Percentiles rank a stretch among this genome's conserved stretches.
Conservation (phyloP, 2,329 filamentous ascomycete species). For the Didymella keratinophila region DNA sequence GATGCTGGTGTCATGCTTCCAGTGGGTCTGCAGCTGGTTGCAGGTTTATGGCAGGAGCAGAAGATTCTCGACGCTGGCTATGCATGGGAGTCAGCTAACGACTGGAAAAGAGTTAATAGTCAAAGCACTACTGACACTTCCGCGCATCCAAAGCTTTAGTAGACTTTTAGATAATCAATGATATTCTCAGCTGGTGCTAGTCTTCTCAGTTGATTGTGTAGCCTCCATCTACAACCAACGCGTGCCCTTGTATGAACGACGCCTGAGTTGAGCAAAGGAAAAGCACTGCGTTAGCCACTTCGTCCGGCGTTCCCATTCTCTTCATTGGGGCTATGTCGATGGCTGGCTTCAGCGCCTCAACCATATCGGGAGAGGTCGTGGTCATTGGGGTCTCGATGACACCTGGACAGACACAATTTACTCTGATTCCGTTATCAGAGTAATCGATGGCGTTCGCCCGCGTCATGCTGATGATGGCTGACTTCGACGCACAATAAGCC, state of each 20-base stretch:
- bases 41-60: slow-evolving; percentile 49
- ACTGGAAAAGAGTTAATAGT: slow-evolving; percentile 33
- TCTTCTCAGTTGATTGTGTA: slow-evolving; percentile 38
- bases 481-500: slow-evolving; percentile 66
- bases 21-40: slow-evolving; percentile 52
- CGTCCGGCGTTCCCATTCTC: slow-evolving; percentile 59
- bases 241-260: slow-evolving; percentile 62
- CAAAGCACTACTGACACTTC: not conserved
- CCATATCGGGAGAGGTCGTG: slow-evolving; percentile 36
- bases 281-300: slow-evolving; percentile 62
- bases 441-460: slow-evolving; percentile 65
- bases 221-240: slow-evolving; percentile 58
- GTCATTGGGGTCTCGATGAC: slow-evolving; percentile 56
- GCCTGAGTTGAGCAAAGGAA: slow-evolving; percentile 62
- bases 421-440: slow-evolving; percentile 58
- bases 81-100: slow-evolving; percentile 40
- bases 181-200: no score
- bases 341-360: slow-evolving; percentile 49
- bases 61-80: slow-evolving; percentile 39
- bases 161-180: not conserved
- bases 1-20: slow-evolving; percentile 42
- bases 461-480: slow-evolving; percentile 66
- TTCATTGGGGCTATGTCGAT: slow-evolving; percentile 58
- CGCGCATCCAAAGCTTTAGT: slow-evolving; percentile 6
- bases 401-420: slow-evolving; percentile 67